phyloP scores from a whole-genome alignment of 352 stramenopile genomes.

The Pilasporangium apinafurcum region DNA sequence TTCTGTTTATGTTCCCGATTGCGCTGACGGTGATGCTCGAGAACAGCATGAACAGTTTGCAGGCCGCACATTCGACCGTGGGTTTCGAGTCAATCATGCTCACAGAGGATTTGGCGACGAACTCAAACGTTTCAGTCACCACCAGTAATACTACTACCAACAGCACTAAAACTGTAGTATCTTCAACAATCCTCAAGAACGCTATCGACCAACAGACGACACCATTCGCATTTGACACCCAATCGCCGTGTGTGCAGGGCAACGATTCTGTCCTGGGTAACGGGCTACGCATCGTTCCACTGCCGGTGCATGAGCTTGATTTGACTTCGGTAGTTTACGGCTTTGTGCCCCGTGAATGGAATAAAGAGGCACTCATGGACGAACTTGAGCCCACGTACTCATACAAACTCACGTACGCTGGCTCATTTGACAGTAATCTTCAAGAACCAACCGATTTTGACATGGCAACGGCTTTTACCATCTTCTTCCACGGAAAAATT shows the following conservation, averaged over 20 bases:
- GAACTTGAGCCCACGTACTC: slow-evolving; percentile 8
- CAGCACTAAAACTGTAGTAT: too few species aligned
- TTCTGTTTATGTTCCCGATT: slow-evolving; percentile 33
- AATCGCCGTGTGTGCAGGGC: slow-evolving; percentile 19
- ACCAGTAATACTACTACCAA: neutral
- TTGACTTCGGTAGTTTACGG: slow-evolving; percentile 33
- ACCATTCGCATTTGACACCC: slow-evolving; percentile 25
- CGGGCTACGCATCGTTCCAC: slow-evolving; percentile 11
- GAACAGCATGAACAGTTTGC: slow-evolving; percentile 42
- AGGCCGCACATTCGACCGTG: slow-evolving; percentile 38
- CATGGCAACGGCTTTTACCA: slow-evolving; percentile 12
- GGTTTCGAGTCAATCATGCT: slow-evolving; percentile 41
- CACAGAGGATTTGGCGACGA: slow-evolving; percentile 19
- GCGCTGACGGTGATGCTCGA: slow-evolving; percentile 29
- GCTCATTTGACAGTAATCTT: too few species aligned
- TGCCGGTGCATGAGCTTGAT: slow-evolving; percentile 37
- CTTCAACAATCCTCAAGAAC: slow-evolving; percentile 43
- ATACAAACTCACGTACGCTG: too few species aligned
- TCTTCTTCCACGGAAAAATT: slow-evolving; percentile 35
- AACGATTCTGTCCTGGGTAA: slow-evolving; percentile 1
- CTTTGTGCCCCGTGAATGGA: slow-evolving; percentile 45
- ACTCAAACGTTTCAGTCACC: neutral
- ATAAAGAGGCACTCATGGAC: slow-evolving; percentile 18
- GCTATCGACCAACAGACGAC: slow-evolving; percentile 15
- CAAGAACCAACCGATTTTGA: too few species aligned